Conservation (phyloP, 1,284 basidiomycete genomes). For the Puccinia novopanici region DNA sequence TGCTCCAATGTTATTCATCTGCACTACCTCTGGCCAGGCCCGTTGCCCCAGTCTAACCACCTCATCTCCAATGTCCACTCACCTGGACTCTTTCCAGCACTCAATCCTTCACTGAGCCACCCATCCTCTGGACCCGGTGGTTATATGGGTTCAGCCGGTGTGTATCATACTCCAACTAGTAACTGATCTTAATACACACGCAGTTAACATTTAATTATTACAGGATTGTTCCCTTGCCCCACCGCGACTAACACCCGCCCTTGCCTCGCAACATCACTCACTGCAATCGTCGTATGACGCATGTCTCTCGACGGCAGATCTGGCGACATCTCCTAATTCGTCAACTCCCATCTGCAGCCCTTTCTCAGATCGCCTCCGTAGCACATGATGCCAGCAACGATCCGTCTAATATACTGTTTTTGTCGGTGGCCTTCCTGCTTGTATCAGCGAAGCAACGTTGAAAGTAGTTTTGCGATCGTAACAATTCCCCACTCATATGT, state of each 20-base stretch:
- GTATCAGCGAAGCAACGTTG: constrained; percentile 83
- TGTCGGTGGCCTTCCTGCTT: constrained; percentile 79
- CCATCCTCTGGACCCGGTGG: not conserved
- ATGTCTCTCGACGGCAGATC: not conserved
- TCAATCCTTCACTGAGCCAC: not conserved
- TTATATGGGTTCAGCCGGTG: constrained; percentile 3
- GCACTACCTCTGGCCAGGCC: not conserved
- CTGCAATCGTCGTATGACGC: not conserved
- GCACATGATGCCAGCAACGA: constrained; percentile 63
- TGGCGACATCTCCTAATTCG: constrained; percentile 56
- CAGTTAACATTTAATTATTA: not conserved
- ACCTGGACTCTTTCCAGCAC: not conserved
- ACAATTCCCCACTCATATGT: not conserved
- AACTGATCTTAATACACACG: not conserved
- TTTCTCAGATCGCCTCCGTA: constrained; percentile 64
- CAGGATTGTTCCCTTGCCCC: constrained; percentile 12
- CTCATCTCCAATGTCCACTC: constrained; percentile 4
- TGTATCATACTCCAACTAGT: not conserved
- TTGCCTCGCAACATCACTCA: constrained; percentile 14
- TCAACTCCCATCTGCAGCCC: constrained; percentile 75
- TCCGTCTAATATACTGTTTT: constrained; percentile 88
- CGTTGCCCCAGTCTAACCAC: not conserved
- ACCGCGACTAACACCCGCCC: constrained; percentile 8
- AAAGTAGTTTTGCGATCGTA: constrained; percentile 60
- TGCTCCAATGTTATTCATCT: constrained; percentile 14